Evolutionary conservation across 139 green algal genomes (phyloP).

Genomic region (Chlorella sorokiniana): DNA sequence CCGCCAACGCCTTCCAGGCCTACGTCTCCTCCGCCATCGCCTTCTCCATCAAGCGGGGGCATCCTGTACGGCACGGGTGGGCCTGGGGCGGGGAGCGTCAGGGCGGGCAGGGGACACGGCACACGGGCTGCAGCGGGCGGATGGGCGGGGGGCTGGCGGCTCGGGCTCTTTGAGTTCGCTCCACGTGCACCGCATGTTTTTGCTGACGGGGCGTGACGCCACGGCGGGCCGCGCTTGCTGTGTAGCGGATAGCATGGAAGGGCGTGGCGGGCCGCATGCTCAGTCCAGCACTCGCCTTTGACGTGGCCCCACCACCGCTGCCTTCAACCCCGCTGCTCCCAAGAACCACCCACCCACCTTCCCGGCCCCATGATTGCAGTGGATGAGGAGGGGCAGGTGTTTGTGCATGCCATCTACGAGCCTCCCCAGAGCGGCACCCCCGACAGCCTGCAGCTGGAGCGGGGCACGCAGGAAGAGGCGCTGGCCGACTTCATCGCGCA

Average conservation of each 20-base stretch:
- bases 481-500: slow-evolving; percentile 70
- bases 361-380: too few species aligned
- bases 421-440: slow-evolving; percentile 82
- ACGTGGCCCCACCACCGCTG: background rate
- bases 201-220: too few species aligned
- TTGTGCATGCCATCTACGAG: slow-evolving; percentile 90
- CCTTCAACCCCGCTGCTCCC: background rate
- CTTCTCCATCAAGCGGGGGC: slow-evolving; percentile 94
- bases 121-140: too few species aligned
- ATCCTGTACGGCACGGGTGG: slow-evolving; percentile 88
- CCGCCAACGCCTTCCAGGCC: slow-evolving; percentile 91
- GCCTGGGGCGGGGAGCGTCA: background rate
- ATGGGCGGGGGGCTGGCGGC: too few species aligned
- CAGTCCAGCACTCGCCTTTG: too few species aligned
- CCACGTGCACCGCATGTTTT: too few species aligned
- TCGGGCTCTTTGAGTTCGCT: too few species aligned
- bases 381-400: slow-evolving; percentile 72
- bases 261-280: too few species aligned
- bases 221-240: too few species aligned
- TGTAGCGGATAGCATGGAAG: too few species aligned
- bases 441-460: slow-evolving; percentile 61
- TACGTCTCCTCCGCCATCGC: slow-evolving; percentile 82
- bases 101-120: too few species aligned
- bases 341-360: too few species aligned
- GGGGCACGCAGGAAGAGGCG: slow-evolving; percentile 63